Conservation (phyloP, 2,329 filamentous ascomycete genomes). For the Passalora sequoiae region DNA sequence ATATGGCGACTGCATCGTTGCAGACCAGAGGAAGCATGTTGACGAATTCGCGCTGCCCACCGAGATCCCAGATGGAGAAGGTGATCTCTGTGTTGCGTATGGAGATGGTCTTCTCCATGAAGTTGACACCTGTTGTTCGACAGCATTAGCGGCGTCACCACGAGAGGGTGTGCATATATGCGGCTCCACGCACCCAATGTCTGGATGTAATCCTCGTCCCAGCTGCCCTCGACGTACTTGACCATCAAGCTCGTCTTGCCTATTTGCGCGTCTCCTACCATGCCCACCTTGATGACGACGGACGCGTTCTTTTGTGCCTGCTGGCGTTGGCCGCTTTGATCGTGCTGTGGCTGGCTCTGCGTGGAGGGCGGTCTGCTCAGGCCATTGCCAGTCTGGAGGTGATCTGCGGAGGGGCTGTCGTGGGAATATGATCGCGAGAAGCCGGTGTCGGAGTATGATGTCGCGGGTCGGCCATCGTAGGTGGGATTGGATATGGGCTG, state of each 20-base stretch:
- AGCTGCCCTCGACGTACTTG: slow-evolving; percentile 98
- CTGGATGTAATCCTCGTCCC: slow-evolving; percentile 99
- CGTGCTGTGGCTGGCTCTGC: slow-evolving; percentile 29
- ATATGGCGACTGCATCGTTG: slow-evolving; percentile 95
- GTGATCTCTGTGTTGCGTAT: slow-evolving; percentile 99
- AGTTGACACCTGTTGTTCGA: slow-evolving; percentile 73
- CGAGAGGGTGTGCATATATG: not conserved
- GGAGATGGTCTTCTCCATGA: slow-evolving; percentile 99
- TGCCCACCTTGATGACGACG: slow-evolving; percentile 98
- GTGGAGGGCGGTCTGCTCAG: slow-evolving; percentile 31
- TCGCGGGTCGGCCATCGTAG: slow-evolving; percentile 45
- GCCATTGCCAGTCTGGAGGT: slow-evolving; percentile 30
- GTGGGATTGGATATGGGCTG: slow-evolving; percentile 31
- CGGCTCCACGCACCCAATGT: slow-evolving; percentile 61
- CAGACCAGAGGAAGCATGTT: slow-evolving; percentile 99
- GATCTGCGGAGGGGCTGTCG: slow-evolving; percentile 38
- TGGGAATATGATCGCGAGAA: slow-evolving; percentile 43
- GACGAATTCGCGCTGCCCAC: slow-evolving; percentile 96
- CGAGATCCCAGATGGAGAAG: slow-evolving; percentile 98
- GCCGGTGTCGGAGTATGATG: slow-evolving; percentile 50
- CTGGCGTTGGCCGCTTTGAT: slow-evolving; percentile 33
- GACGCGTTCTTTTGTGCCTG: slow-evolving; percentile 49
- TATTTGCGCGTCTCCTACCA: slow-evolving; percentile 98
- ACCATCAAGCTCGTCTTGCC: slow-evolving; percentile 99
- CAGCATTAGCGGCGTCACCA: no score